Evolutionary conservation across 352 stramenopile species (phyloP).

Genomic region (Globisporangium yorkense): DNA sequence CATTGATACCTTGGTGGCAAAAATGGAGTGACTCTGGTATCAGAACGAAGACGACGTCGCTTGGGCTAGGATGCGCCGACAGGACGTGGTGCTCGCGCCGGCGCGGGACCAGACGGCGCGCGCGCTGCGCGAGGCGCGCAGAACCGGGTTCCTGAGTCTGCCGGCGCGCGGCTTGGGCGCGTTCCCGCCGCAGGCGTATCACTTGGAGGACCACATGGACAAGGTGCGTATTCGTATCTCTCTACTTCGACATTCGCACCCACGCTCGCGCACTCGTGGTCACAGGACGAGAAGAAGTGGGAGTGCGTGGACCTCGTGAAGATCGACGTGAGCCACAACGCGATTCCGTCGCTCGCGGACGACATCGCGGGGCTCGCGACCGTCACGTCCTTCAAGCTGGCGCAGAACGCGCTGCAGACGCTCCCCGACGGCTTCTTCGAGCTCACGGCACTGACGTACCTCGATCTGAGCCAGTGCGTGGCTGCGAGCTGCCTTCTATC

Average conservation of each 20-base stretch:
- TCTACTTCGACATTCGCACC: neutral
- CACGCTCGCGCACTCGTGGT: neutral
- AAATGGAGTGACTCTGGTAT: too few species aligned
- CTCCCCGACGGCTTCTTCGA: conserved; percentile 66
- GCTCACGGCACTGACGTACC: conserved; percentile 48
- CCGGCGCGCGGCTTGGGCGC: conserved; percentile 43
- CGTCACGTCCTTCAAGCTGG: conserved; percentile 59
- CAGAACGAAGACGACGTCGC: too few species aligned
- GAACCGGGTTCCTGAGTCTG: conserved; percentile 54
- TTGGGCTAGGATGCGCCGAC: conserved; percentile 15
- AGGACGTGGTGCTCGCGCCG: conserved; percentile 53
- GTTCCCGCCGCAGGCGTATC: conserved; percentile 68
- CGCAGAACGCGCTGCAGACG: conserved; percentile 51
- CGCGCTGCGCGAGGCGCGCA: conserved; percentile 58
- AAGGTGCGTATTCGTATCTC: conserved; percentile 19
- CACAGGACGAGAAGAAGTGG: conserved; percentile 80
- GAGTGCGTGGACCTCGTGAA: conserved; percentile 80
- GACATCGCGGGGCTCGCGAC: conserved; percentile 48
- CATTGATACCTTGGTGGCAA: neutral
- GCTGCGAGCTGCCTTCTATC: neutral
- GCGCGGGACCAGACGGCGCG: conserved; percentile 44
- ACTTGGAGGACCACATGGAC: conserved; percentile 74
- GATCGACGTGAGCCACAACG: conserved; percentile 78
- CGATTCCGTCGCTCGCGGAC: conserved; percentile 43
- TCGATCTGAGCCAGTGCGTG: conserved; percentile 72